Conservation (phyloP, 306 rosid genomes). For the Abrus precatorius region DNA sequence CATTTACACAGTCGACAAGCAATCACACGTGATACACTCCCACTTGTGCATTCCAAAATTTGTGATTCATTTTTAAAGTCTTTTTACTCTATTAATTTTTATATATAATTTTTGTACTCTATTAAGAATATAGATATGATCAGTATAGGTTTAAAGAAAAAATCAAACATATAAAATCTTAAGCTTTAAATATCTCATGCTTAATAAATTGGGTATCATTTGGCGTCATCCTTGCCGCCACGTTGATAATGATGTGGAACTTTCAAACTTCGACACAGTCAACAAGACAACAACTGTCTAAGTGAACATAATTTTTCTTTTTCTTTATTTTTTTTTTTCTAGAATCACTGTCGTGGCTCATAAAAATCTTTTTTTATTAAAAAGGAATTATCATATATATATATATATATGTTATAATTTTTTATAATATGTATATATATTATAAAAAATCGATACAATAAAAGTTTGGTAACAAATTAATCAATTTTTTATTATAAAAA, state of each 20-base stretch:
- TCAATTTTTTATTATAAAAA: no score
- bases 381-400: no score
- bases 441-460: not conserved
- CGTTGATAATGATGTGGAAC: not conserved
- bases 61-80: not conserved
- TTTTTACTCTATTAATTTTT: not conserved
- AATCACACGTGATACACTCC: not conserved
- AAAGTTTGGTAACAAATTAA: no score
- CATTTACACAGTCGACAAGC: not conserved
- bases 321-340: not conserved
- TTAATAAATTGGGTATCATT: not conserved
- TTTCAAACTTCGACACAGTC: conserved; percentile 1
- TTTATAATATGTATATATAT: no score
- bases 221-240: not conserved
- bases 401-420: no score
- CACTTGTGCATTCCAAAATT: not conserved
- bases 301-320: not conserved
- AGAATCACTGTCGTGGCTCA: not conserved
- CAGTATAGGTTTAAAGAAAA: not conserved
- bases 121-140: not conserved
- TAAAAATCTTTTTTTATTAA: no score
- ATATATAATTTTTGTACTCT: not conserved
- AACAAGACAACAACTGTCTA: not conserved
- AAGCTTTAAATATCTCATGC: not conserved
- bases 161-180: not conserved